Base-by-base conservation (phyloP, 2,329 filamentous ascomycete species). In the Ophiocordyceps camponoti-saundersi region DNA sequence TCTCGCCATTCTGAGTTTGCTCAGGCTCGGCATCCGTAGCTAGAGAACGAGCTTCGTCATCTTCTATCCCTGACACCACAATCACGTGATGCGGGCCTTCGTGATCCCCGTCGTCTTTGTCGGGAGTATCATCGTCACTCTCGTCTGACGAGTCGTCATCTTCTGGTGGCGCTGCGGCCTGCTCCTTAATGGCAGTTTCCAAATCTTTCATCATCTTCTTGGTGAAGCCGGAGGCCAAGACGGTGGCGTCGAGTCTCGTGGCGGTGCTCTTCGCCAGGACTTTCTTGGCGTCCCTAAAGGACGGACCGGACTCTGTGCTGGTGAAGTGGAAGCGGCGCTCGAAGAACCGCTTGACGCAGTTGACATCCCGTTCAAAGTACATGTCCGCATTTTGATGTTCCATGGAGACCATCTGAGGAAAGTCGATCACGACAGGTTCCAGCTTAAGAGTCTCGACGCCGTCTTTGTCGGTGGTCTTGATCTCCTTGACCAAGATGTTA, bases 381-480 rank as follows among this genome's bases (percentile, higher is more conserved):
- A 89, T 93, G 59, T 95, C 84, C 18, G 92, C 93, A 58, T 98
- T 95, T 34, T 72, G 66, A 59, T 98, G 92, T 55, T 95, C 87
- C 61, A 95, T 87, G 1, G 90, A 96, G 2, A 98, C 79, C 83
- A 95, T 96, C 61, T 98, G 92, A 0, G 92, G 92, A 59, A 98
- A 98, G 66, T 98, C 93, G 56, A 98, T 98, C 43, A 98, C 68
- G 47, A 95, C 77, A 1, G 92, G 92, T 7, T 77, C 79, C 23
- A 94, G 68, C 16, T 54, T 57, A 47, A 84, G 53, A 0, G 59
- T 49, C 55, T 70, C 65, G 41, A 61, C 52, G 2, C 61, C 59
- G 55, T 70, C 59, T 7, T 70, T 64, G 6, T 65, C 62, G 10
- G 53, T 58, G 3, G 55, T 54, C 47, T 60, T 68, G 47, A 72